Evolutionary conservation across 2,329 filamentous ascomycete genomes (phyloP).

Genomic region (Penicillium sp.): DNA sequence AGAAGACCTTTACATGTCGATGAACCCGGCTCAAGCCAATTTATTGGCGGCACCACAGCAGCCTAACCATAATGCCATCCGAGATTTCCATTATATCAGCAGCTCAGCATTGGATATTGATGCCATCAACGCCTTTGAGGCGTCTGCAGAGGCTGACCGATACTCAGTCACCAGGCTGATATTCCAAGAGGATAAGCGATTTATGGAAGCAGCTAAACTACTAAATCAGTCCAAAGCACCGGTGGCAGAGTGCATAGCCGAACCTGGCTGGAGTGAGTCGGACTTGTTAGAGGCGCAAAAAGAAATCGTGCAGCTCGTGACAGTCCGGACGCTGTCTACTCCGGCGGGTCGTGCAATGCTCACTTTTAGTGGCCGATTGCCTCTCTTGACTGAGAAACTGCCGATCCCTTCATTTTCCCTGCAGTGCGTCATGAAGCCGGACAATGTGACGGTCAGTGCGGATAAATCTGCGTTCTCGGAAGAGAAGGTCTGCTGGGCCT

Average conservation of each 20-base stretch:
- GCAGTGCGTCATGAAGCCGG: conserved; percentile 86
- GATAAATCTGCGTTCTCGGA: conserved; percentile 85
- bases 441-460: conserved; percentile 88
- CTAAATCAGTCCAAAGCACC: conserved; percentile 82
- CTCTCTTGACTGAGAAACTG: conserved; percentile 88
- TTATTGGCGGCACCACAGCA: conserved; percentile 33
- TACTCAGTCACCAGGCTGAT: conserved; percentile 79
- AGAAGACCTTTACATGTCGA: conserved; percentile 71
- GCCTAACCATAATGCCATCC: conserved; percentile 63
- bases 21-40: conserved; percentile 48
- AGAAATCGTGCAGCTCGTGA: conserved; percentile 79
- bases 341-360: conserved; percentile 83
- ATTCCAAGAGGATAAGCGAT: conserved; percentile 86
- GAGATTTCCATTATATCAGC: conserved; percentile 78
- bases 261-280: conserved; percentile 77
- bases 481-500: conserved; percentile 97
- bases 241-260: conserved; percentile 70
- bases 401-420: conserved; percentile 87
- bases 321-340: conserved; percentile 81
- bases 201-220: conserved; percentile 79
- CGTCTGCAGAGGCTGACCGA: conserved; percentile 78
- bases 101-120: conserved; percentile 48
- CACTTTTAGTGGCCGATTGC: conserved; percentile 81
- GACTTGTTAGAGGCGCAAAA: conserved; percentile 91
- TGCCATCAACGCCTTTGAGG: conserved; percentile 62